These are phyloP conservation scores for Spergularia bocconei DNA, from an alignment of 148 eudicot genomes.

Conservation along the genomic window DNA sequence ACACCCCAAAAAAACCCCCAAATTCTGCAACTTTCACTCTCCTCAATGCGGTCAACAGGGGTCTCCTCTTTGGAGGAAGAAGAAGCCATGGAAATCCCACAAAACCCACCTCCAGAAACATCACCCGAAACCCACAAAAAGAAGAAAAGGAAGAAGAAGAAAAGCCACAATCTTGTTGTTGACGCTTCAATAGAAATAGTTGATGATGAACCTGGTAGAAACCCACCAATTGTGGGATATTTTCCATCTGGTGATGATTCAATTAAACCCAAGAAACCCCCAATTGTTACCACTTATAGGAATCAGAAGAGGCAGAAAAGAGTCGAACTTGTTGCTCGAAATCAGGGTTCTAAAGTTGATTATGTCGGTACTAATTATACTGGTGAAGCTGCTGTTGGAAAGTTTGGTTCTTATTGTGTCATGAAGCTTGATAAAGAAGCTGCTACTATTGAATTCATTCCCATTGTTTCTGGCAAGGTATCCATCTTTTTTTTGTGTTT, in stretches of 20 bases:
- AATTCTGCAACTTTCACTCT: neutral
- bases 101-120: slow-evolving; percentile 10
- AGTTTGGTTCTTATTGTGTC: slow-evolving; percentile 55
- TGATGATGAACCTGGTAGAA: slow-evolving; percentile 30
- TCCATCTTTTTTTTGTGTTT: neutral
- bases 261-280: slow-evolving; percentile 5
- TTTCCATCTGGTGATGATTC: slow-evolving; percentile 61
- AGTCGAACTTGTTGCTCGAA: slow-evolving; percentile 51
- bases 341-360: slow-evolving; percentile 38
- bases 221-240: slow-evolving; percentile 53
- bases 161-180: neutral
- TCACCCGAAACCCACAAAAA: slow-evolving; percentile 18
- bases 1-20: neutral
- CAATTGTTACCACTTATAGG: slow-evolving; percentile 33
- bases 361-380: slow-evolving; percentile 51
- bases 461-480: slow-evolving; percentile 70
- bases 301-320: slow-evolving; percentile 35
- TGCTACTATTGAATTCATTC: slow-evolving; percentile 51
- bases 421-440: slow-evolving; percentile 59
- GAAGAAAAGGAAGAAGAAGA: slow-evolving; percentile 13
- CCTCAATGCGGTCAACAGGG: neutral
- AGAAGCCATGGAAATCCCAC: slow-evolving; percentile 24
- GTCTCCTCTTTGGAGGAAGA: too few species aligned
- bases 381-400: slow-evolving; percentile 64
- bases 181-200: slow-evolving; percentile 26